Conservation (phyloP, 495 filamentous ascomycete genomes). For the Saxophila tyrrhenica region DNA sequence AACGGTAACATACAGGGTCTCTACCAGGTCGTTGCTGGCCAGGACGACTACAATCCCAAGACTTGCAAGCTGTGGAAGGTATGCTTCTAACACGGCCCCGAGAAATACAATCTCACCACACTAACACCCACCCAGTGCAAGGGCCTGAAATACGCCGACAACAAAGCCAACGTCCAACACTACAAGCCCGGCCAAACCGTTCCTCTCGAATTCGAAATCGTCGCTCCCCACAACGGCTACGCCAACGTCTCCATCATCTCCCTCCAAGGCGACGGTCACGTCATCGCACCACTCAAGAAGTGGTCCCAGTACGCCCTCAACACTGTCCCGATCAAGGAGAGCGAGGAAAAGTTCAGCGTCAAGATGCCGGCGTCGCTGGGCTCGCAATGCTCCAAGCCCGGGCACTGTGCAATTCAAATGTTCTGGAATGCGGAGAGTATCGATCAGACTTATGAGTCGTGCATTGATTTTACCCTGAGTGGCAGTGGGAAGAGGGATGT, state of each 20-base stretch:
- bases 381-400: constrained; percentile 44
- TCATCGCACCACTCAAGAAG: constrained; percentile 43
- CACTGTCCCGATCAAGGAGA: constrained; percentile 36
- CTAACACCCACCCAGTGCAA: too few relatives aligned
- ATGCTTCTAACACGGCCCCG: too few relatives aligned
- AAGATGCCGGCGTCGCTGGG: constrained; percentile 50
- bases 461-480: constrained; percentile 53
- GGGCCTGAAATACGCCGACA: constrained; percentile 61
- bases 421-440: constrained; percentile 56
- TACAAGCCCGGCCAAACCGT: constrained; percentile 51
- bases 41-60: constrained; percentile 45
- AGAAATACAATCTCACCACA: too few relatives aligned
- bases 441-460: constrained; percentile 63
- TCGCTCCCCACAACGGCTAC: constrained; percentile 51
- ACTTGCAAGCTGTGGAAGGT: constrained; percentile 54
- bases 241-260: constrained; percentile 54
- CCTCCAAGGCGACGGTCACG: constrained; percentile 41
- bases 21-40: constrained; percentile 39
- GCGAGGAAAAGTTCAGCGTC: constrained; percentile 54
- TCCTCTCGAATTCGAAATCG: constrained; percentile 47
- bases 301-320: constrained; percentile 49
- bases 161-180: constrained; percentile 50
- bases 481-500: constrained; percentile 6
- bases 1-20: constrained; percentile 59
- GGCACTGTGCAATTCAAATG: constrained; percentile 59